Percentiles rank a stretch among this genome's conserved stretches.
phyloP scores from a whole-genome alignment of 352 stramenopile genomes.

The Pythium oligandrum region DNA sequence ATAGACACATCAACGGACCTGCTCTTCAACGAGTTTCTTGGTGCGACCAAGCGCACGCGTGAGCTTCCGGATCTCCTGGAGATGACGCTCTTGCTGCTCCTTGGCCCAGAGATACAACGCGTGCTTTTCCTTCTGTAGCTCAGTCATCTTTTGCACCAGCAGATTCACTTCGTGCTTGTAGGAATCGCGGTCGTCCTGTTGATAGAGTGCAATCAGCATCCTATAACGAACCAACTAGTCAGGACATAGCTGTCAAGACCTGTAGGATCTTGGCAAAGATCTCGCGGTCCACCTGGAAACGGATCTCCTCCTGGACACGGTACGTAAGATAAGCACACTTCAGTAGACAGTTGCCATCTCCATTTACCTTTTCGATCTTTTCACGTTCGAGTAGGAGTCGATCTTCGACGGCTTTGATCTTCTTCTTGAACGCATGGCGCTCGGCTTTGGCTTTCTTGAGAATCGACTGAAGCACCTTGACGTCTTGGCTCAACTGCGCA shows the following conservation, averaged over 20 bases:
- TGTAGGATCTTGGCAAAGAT: slow-evolving; percentile 85
- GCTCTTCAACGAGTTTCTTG: slow-evolving; percentile 60
- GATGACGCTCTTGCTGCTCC: slow-evolving; percentile 61
- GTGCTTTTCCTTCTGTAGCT: slow-evolving; percentile 67
- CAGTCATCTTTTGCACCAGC: slow-evolving; percentile 60
- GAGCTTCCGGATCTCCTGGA: slow-evolving; percentile 83
- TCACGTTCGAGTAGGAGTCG: slow-evolving; percentile 40
- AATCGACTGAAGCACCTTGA: slow-evolving; percentile 67
- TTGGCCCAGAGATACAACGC: slow-evolving; percentile 68
- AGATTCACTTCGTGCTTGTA: slow-evolving; percentile 74
- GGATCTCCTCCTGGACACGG: slow-evolving; percentile 49
- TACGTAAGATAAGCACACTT: neutral
- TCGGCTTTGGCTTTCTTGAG: slow-evolving; percentile 79
- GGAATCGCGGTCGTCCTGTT: slow-evolving; percentile 65
- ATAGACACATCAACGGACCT: slow-evolving; percentile 17
- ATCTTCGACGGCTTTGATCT: slow-evolving; percentile 65
- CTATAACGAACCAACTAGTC: neutral
- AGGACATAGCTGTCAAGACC: slow-evolving; percentile 20
- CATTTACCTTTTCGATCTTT: slow-evolving; percentile 68
- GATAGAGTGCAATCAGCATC: neutral
- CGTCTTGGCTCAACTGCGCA: slow-evolving; percentile 60
- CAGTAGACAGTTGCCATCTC: neutral
- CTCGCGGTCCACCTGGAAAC: slow-evolving; percentile 77
- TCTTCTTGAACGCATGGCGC: slow-evolving; percentile 76
- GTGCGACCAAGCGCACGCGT: slow-evolving; percentile 53